phyloP scores from a whole-genome alignment of 148 eudicot genomes.

The Chenopodium quinoa region DNA sequence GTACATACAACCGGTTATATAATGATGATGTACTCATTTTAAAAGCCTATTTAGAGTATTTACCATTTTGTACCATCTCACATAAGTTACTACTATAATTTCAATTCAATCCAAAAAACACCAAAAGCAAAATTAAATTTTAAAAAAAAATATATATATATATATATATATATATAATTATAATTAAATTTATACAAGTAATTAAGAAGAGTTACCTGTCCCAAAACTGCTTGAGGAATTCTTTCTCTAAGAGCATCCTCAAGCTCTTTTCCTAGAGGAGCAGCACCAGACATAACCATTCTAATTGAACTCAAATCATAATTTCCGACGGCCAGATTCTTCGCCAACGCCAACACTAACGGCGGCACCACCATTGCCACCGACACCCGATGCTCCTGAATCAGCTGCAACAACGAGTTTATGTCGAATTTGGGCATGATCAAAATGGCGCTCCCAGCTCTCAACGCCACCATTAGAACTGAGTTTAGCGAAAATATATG shows the following conservation, averaged over 20 bases:
- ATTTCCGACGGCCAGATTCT: conserved; percentile 53
- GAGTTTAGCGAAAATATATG: conserved; percentile 81
- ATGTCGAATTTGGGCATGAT: conserved; percentile 78
- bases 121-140: not conserved
- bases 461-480: conserved; percentile 54
- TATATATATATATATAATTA: no score
- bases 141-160: no score
- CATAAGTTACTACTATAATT: not conserved
- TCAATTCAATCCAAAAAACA: not conserved
- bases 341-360: conserved; percentile 69
- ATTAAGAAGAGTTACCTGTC: conserved; percentile 52
- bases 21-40: no score
- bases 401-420: conserved; percentile 38
- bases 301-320: conserved; percentile 64
- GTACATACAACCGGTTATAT: no score
- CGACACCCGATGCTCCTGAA: conserved; percentile 60
- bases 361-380: conserved; percentile 92
- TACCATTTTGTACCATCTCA: no score
- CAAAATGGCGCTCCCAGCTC: conserved; percentile 64
- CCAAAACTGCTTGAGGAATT: conserved; percentile 68
- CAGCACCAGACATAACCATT: conserved; percentile 85
- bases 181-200: not conserved
- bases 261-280: conserved; percentile 90
- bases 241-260: conserved; percentile 70
- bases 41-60: no score